Conservation (phyloP, 345 rosid species). For the Heritiera fomes region DNA sequence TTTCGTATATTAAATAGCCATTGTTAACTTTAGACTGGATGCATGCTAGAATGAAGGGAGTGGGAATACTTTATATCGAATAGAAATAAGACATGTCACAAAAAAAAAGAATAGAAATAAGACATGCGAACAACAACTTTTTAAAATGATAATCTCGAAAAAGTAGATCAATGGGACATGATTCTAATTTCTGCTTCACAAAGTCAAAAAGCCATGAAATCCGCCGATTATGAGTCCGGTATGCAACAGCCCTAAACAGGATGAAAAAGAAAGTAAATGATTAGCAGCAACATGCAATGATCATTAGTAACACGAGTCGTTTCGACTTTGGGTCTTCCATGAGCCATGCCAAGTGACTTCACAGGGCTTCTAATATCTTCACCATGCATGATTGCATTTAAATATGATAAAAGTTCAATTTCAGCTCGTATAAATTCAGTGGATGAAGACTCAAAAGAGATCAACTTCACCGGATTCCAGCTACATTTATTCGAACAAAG, state of each 20-base stretch:
- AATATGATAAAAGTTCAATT: background rate
- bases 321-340: background rate
- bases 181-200: background rate
- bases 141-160: background rate
- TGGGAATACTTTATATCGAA: too few relatives aligned
- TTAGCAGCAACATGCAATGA: slow-evolving; percentile 22
- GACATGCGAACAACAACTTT: background rate
- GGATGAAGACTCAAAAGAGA: background rate
- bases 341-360: background rate
- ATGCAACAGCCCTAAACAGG: background rate
- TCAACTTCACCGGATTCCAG: background rate
- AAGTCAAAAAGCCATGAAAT: slow-evolving; percentile 27
- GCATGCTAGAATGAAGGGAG: background rate
- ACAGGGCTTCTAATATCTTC: background rate
- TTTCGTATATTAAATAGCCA: background rate
- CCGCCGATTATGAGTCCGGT: slow-evolving; percentile 16
- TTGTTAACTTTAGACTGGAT: background rate
- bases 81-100: too few relatives aligned
- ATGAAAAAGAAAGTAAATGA: slow-evolving; percentile 4
- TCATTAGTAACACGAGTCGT: slow-evolving; percentile 6
- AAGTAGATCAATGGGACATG: background rate
- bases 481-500: background rate
- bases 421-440: background rate
- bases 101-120: too few relatives aligned
- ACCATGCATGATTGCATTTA: background rate